phyloP scores from a whole-genome alignment of 441 rosid genomes.

The Cnidoscolus chayamansa region DNA sequence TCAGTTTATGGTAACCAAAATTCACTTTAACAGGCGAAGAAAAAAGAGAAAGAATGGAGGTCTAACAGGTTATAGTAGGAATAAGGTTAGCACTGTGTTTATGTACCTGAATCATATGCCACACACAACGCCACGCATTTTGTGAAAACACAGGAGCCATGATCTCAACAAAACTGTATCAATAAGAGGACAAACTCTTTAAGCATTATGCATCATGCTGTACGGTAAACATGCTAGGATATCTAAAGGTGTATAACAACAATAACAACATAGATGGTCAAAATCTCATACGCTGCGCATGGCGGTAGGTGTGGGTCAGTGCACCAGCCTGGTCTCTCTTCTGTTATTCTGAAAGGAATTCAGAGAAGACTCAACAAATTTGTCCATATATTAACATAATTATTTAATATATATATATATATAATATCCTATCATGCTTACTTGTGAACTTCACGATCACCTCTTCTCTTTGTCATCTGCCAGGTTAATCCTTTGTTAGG shows the following conservation, averaged over 20 bases:
- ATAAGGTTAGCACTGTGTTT: slow-evolving; percentile 1
- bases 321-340: slow-evolving; percentile 89
- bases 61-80: background rate
- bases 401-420: background rate
- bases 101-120: slow-evolving; percentile 94
- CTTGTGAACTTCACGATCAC: slow-evolving; percentile 86
- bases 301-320: slow-evolving; percentile 80
- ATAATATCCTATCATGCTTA: slow-evolving; percentile 33
- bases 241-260: slow-evolving; percentile 4
- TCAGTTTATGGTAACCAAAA: slow-evolving; percentile 1
- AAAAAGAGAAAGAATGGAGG: background rate
- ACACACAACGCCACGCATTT: slow-evolving; percentile 95
- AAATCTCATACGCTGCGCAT: slow-evolving; percentile 84
- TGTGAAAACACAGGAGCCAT: slow-evolving; percentile 99
- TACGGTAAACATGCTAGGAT: background rate
- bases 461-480: slow-evolving; percentile 97
- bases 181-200: slow-evolving; percentile 8
- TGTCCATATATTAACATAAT: background rate
- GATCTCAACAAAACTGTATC: slow-evolving; percentile 86
- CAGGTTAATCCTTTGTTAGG: slow-evolving; percentile 80
- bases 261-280: slow-evolving; percentile 4
- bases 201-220: background rate
- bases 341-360: slow-evolving; percentile 48
- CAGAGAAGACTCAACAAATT: slow-evolving; percentile 16
- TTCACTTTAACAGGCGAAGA: background rate